Evolutionary conservation across 768 basidiomycete species (phyloP).

Genomic region (Boletus fagicola): DNA sequence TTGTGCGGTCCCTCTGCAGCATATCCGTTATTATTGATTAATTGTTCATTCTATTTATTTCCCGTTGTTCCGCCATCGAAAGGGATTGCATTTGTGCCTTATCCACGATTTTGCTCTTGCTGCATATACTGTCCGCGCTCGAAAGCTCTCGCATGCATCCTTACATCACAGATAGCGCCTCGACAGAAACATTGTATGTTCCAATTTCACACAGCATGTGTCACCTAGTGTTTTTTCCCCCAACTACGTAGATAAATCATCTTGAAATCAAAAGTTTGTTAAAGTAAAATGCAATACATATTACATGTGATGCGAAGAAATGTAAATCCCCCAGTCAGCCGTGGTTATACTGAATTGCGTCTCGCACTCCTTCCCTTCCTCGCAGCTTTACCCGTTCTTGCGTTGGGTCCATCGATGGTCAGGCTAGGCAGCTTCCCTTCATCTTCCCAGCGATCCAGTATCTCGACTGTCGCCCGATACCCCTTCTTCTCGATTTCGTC

Average conservation of each 20-base stretch:
- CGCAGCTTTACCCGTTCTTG: conserved; percentile 39
- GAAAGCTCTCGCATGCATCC: conserved; percentile 12
- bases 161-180: conserved; percentile 14
- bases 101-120: conserved; percentile 12
- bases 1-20: conserved; percentile 20
- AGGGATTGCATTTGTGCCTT: conserved; percentile 9
- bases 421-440: conserved; percentile 83
- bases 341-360: conserved; percentile 60
- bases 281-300: neutral
- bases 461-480: conserved; percentile 65
- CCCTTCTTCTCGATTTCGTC: conserved; percentile 87
- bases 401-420: conserved; percentile 56
- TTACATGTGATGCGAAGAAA: neutral
- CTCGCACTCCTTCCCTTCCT: conserved; percentile 76
- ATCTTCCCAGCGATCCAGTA: conserved; percentile 74
- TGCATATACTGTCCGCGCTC: conserved; percentile 16
- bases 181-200: conserved; percentile 24
- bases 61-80: conserved; percentile 3
- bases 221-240: conserved; percentile 9
- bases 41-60: conserved; percentile 30
- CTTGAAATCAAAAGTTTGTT: conserved; percentile 10
- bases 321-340: neutral
- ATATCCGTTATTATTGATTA: conserved; percentile 39
- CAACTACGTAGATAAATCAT: conserved; percentile 19
- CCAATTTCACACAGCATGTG: conserved; percentile 16